Conservation (phyloP, 495 filamentous ascomycete species). For the Tuber melanosporum region DNA sequence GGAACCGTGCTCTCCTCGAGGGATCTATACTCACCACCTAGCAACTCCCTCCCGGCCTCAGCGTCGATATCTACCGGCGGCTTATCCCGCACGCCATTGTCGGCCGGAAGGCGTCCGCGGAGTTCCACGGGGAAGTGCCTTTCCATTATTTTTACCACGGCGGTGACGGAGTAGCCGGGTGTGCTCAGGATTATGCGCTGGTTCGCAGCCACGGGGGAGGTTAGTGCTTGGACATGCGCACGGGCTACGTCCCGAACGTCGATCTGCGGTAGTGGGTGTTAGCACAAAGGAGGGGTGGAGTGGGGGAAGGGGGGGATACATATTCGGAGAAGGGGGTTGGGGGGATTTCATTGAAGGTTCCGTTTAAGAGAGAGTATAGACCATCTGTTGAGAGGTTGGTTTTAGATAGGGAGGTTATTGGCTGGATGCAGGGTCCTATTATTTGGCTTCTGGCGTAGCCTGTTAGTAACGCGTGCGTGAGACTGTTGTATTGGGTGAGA, state of each 20-base stretch:
- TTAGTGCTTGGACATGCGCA: conserved; percentile 44
- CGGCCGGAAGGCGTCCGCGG: not conserved
- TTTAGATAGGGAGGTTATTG: conserved; percentile 39
- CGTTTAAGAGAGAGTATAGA: conserved; percentile 43
- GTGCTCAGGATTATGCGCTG: conserved; percentile 36
- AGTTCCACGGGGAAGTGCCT: not conserved
- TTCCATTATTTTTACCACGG: not conserved
- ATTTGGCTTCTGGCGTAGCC: not conserved
- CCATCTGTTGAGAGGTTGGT: conserved; percentile 40
- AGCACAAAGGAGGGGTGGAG: not conserved
- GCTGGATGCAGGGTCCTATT: not conserved
- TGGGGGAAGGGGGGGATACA: not conserved
- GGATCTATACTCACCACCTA: not conserved
- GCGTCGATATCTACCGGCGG: not conserved
- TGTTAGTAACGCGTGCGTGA: not conserved
- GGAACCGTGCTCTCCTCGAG: not conserved
- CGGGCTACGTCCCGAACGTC: conserved; percentile 46
- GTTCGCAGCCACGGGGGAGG: conserved; percentile 35
- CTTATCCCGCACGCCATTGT: not conserved
- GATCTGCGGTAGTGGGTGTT: conserved; percentile 31
- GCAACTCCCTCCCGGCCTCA: not conserved
- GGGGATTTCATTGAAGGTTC: conserved; percentile 34
- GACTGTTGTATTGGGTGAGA: not conserved
- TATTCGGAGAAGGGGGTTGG: not conserved
- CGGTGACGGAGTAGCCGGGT: not conserved